phyloP scores from a whole-genome alignment of 2,329 filamentous ascomycete genomes.

The Coniella lustricola region DNA sequence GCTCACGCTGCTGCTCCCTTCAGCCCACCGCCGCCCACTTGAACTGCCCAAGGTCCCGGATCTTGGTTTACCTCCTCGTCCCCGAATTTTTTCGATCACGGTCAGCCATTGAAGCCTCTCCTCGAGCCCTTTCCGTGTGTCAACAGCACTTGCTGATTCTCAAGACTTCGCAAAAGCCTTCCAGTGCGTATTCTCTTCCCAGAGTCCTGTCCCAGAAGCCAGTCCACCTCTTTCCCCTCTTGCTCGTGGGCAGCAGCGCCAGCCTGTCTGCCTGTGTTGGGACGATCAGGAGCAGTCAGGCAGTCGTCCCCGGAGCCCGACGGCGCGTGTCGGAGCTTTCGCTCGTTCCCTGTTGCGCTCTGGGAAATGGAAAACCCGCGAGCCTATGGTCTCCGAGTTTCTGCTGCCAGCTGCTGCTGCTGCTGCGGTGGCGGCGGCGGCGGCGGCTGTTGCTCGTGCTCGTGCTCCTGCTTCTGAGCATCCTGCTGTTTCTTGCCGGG shows the following conservation, averaged over 20 bases:
- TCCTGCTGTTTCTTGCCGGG: too few species aligned
- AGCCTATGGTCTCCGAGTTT: slow-evolving; percentile 1
- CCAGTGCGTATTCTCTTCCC: slow-evolving; percentile 8
- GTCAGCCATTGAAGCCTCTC: slow-evolving; percentile 4
- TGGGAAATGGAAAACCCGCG: neutral
- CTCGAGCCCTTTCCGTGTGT: neutral
- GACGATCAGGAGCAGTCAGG: neutral
- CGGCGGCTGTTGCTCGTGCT: neutral
- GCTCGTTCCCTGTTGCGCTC: neutral
- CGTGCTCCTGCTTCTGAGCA: slow-evolving; percentile 3
- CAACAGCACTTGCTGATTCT: slow-evolving; percentile 1
- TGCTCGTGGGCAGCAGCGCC: neutral
- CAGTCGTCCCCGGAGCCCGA: slow-evolving; percentile 9
- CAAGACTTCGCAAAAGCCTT: neutral
- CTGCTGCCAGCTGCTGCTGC: neutral
- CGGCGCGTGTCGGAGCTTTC: slow-evolving; percentile 4
- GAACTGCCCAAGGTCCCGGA: slow-evolving; percentile 6
- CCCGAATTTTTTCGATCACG: slow-evolving; percentile 16
- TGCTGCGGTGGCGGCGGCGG: slow-evolving; percentile 1
- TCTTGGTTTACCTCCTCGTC: slow-evolving; percentile 10
- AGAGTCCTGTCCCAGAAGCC: neutral
- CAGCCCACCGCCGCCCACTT: slow-evolving; percentile 11
- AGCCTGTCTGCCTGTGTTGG: neutral
- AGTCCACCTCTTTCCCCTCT: neutral
- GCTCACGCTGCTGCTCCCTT: slow-evolving; percentile 10